Base-by-base conservation (phyloP, 176 grass and related monocot genomes). In the Oryza officinalis region DNA sequence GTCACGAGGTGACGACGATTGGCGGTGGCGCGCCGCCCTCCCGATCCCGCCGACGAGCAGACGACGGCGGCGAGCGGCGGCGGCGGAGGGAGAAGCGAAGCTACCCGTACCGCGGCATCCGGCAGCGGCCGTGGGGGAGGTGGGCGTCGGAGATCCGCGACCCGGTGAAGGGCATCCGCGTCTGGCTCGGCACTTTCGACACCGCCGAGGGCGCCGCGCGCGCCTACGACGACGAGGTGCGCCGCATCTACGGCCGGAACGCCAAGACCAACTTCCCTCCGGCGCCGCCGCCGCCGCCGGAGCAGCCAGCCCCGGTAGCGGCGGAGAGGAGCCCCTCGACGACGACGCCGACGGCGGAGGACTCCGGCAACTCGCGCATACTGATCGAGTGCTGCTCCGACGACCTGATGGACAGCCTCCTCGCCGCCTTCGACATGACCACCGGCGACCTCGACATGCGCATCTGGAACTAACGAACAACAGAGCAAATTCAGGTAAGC, bases 121-220 rank as follows among this genome's bases (percentile, higher is more conserved):
- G 82, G 72, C 82, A 69, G 63, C 72, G 72, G 14, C 63, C 63
- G 11, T 84, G 82, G 82, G 82, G 82, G 31, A 22, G 41, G 63
- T 84, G 82, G 82, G 63, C 72, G 31, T 66, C 82, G 63, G 82
- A 84, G 64, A 84, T 84, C 30, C 82, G 82, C 23, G 82, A 84
- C 63, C 45, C 82, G 2, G 18, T 38, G 0, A 54, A 28, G 32
- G 82, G 82, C 45, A 31, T 76, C 64, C 72, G 72, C 3, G 64
- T 66, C 17, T 98, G 96, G 96, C 93, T 98, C 5, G 96, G 93
- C 72, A 95, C 93, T 35, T 98, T 86, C 80, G 95, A 95, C 92
- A 95, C 95, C 0, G 92, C 92, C 63, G 95, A 98, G 87, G 95
- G 93, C 77, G 96, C 93, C 2, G 96, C 93, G 7, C 82, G 85